Percentiles rank a stretch among this genome's conserved stretches.
Evolutionary conservation across 805 yeast species (phyloP).

Genomic region (Blastobotrys terrestris): DNA sequence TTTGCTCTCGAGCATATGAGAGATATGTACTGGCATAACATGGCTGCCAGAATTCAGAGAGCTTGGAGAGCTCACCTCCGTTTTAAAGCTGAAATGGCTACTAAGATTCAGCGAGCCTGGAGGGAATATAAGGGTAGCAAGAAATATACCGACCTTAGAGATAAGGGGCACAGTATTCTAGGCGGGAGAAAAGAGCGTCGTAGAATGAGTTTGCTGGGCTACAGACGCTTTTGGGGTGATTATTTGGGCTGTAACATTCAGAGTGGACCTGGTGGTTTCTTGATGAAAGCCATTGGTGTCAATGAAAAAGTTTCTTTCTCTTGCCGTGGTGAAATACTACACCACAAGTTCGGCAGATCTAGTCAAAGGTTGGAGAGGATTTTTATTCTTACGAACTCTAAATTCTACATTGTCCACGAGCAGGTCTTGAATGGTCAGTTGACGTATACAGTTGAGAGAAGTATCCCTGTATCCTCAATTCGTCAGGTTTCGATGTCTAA

Average conservation of each 20-base stretch:
- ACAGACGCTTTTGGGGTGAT: slow-evolving; percentile 90
- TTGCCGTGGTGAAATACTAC: slow-evolving; percentile 69
- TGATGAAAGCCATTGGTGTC: slow-evolving; percentile 64
- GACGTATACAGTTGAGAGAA: slow-evolving; percentile 54
- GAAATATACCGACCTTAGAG: slow-evolving; percentile 77
- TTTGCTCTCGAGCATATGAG: slow-evolving; percentile 94
- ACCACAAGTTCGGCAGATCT: slow-evolving; percentile 88
- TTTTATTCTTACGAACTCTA: slow-evolving; percentile 57
- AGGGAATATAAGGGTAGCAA: slow-evolving; percentile 75
- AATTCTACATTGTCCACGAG: slow-evolving; percentile 69
- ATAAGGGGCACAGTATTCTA: slow-evolving; percentile 67
- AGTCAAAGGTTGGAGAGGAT: slow-evolving; percentile 70
- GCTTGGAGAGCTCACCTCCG: slow-evolving; percentile 87
- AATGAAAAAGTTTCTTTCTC: slow-evolving; percentile 69
- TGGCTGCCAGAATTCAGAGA: slow-evolving; percentile 96
- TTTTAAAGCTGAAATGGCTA: slow-evolving; percentile 82
- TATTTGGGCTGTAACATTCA: slow-evolving; percentile 77
- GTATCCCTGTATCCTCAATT: slow-evolving; percentile 55
- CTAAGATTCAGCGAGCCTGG: slow-evolving; percentile 74
- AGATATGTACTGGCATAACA: slow-evolving; percentile 94
- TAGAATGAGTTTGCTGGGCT: slow-evolving; percentile 78
- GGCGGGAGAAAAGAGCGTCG: slow-evolving; percentile 83
- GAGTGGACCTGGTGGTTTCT: slow-evolving; percentile 70
- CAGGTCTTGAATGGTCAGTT: slow-evolving; percentile 57
- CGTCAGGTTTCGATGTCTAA: slow-evolving; percentile 61